These are phyloP conservation scores for Serendipita sp. DNA, from an alignment of 768 basidiomycete species.

Conservation along the genomic window DNA sequence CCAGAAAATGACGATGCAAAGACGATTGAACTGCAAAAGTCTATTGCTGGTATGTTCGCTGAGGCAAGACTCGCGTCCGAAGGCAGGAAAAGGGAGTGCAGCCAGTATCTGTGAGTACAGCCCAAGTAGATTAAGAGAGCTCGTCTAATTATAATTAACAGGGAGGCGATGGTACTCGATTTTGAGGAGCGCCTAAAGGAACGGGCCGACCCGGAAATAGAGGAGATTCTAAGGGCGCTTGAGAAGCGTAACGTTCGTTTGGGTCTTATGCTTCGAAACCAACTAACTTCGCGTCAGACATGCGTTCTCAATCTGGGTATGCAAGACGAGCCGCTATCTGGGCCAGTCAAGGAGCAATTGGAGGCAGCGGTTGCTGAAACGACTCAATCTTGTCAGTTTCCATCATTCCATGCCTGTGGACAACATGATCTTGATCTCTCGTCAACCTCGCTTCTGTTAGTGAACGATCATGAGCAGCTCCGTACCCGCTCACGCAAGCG, in stretches of 20 bases:
- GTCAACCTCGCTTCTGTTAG: background rate
- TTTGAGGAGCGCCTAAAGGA: no score
- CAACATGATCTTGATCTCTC: background rate
- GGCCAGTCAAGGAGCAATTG: background rate
- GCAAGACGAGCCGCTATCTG: background rate
- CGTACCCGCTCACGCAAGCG: conserved; percentile 1
- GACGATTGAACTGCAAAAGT: background rate
- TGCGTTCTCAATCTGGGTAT: background rate
- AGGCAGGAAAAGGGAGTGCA: background rate
- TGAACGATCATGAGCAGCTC: background rate
- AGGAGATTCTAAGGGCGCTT: background rate
- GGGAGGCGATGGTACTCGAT: no score
- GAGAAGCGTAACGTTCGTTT: background rate
- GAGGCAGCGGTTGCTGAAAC: background rate
- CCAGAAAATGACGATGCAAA: background rate
- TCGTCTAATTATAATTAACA: no score
- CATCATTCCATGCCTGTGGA: background rate
- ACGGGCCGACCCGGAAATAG: no score
- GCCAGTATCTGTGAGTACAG: background rate
- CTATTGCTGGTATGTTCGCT: background rate
- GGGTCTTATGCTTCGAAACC: background rate
- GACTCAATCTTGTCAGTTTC: background rate
- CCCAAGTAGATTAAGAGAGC: background rate
- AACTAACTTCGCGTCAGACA: background rate
- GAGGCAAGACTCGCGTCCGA: background rate